Conservation (phyloP, 2,329 filamentous ascomycete species). For the Hypomyces perniciosus region DNA sequence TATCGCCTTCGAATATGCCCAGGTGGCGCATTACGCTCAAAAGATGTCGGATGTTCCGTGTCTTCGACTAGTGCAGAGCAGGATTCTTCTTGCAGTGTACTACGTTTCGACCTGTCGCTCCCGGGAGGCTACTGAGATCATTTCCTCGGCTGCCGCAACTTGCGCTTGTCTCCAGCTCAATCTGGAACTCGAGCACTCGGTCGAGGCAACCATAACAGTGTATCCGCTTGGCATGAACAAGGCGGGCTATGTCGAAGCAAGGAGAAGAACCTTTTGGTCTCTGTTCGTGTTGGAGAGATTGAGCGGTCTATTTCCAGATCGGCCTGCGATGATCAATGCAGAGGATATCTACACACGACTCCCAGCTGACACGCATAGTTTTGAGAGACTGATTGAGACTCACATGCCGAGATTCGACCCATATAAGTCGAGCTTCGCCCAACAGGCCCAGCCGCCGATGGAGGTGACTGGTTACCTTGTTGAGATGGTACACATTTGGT, state of each 20-base stretch:
- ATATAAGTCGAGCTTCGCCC: conserved; percentile 23
- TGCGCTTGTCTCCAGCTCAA: conserved; percentile 58
- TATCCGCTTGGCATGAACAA: conserved; percentile 54
- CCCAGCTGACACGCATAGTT: conserved; percentile 54
- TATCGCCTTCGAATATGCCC: conserved; percentile 36
- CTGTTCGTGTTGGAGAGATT: conserved; percentile 64
- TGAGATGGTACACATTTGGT: conserved; percentile 60
- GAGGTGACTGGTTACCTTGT: conserved; percentile 56
- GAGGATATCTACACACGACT: conserved; percentile 63
- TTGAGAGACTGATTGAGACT: conserved; percentile 54
- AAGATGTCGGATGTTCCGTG: conserved; percentile 23
- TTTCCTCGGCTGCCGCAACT: conserved; percentile 55
- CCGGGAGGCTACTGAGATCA: conserved; percentile 57
- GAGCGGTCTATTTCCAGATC: conserved; percentile 50
- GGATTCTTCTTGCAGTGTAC: conserved; percentile 61
- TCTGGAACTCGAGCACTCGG: conserved; percentile 48
- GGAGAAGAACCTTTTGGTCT: conserved; percentile 66
- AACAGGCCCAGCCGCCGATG: conserved; percentile 23
- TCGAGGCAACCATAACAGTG: conserved; percentile 31
- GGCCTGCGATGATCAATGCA: conserved; percentile 50
- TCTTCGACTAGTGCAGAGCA: conserved; percentile 60
- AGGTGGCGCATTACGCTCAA: conserved; percentile 52
- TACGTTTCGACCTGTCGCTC: conserved; percentile 56
- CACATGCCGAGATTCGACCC: conserved; percentile 57
- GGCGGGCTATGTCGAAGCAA: conserved; percentile 56